Percentiles rank a stretch among this genome's conserved stretches.
These are phyloP conservation scores for Calonectria fujianensis DNA, from an alignment of 2,329 filamentous ascomycete genomes.

Conservation along the genomic window DNA sequence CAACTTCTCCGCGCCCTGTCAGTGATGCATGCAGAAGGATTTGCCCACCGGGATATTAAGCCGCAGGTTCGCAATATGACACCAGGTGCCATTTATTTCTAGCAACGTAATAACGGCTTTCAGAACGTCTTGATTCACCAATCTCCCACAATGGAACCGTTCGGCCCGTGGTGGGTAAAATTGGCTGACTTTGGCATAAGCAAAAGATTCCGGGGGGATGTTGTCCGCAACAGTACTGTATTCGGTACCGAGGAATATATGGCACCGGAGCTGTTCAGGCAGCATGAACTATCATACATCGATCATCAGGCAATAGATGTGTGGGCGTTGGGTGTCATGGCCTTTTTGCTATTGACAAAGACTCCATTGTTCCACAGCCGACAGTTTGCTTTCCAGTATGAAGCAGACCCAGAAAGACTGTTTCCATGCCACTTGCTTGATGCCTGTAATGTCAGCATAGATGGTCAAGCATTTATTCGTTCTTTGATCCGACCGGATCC, in stretches of 20 bases:
- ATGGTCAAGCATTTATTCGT: conserved; percentile 30
- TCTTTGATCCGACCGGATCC: conserved; percentile 16
- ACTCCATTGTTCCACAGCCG: conserved; percentile 9
- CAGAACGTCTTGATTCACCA: conserved; percentile 51
- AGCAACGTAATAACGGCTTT: not conserved
- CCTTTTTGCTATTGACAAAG: conserved; percentile 41
- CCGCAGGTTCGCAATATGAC: conserved; percentile 38
- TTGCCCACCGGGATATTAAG: conserved; percentile 52
- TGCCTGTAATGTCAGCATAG: conserved; percentile 9
- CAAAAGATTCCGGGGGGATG: conserved; percentile 40
- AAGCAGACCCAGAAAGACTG: conserved; percentile 6
- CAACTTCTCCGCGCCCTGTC: conserved; percentile 48
- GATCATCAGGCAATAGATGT: conserved; percentile 48
- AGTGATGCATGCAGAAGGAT: conserved; percentile 50
- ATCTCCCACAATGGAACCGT: conserved; percentile 22
- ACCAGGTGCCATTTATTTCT: no score
- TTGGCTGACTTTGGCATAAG: conserved; percentile 52
- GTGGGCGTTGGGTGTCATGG: conserved; percentile 50
- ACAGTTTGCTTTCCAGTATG: conserved; percentile 14
- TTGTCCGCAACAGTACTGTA: conserved; percentile 4
- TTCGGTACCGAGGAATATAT: conserved; percentile 44
- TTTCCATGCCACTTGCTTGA: conserved; percentile 8
- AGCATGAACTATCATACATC: not conserved
- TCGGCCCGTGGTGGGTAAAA: conserved; percentile 49
- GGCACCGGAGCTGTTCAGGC: conserved; percentile 46